Base-by-base conservation (phyloP, 192 early-diverging fungal species). In the Podila horticola region DNA sequence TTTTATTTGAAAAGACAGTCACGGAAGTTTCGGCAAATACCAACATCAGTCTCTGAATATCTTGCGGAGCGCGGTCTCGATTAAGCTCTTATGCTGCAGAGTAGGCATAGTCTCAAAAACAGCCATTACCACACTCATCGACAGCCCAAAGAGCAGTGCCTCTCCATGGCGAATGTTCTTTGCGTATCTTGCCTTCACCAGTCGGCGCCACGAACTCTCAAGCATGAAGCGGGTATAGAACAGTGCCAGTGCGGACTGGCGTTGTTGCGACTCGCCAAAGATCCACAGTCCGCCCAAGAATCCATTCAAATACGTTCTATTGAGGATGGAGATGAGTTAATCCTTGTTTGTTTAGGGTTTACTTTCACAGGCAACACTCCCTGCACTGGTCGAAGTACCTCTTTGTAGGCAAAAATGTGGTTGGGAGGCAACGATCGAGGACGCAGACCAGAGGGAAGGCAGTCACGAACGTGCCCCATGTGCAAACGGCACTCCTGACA, bases 231-330 rank as follows among this genome's bases (percentile, higher is more conserved):
- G 33, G 12, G 72, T 50, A 67, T 62, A 73, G 52, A 74, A 74
- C 67, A 84, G 55, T 15, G 71, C 64, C 60, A 84, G 58, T 7
- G 72, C 76, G 8, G 73, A 30, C 49, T 75, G 64, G 15, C 75
- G 66, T 26, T 52, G 36, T 17, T 31, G 48, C 1, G 62, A 30
- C 62, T 81, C 72, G n/a, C 67, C 29, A 13, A 84, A 51, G 19
- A 84, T 58, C 83, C 83, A 84, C 9, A 79, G 22, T 4, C 71
- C 76, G 6, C 62, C 71, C 26, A 84, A 13, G 67, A 84, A 70
- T n/a, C 83, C 83, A 50, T 74, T 69, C 6, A 82, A 17, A 33
- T 72, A 77, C 12, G 66, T 64, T 60, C 73, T 71, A 36, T 17
- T n/a, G 22, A 52, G n/a, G 50, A 52, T 52, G n/a, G 50, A 52